Percentiles rank a stretch among this genome's conserved stretches.
phyloP scores from a whole-genome alignment of 2,329 filamentous ascomycete species.

The Epichloe typhina region DNA sequence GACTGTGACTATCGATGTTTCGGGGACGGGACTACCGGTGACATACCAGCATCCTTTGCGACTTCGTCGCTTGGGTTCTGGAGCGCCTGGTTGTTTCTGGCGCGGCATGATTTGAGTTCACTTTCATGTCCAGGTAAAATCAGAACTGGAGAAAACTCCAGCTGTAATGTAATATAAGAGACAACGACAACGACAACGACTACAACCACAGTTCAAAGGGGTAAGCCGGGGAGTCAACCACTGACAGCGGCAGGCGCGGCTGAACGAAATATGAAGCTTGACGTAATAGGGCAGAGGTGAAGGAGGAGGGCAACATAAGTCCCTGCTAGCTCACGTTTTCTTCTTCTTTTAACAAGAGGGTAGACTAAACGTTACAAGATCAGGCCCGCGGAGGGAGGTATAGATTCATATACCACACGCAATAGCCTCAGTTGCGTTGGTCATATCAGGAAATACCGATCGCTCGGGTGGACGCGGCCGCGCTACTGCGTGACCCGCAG shows the following conservation, averaged over 20 bases:
- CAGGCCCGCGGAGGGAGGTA: background rate
- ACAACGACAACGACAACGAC: background rate
- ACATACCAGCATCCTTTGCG: constrained; percentile 33
- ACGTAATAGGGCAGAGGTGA: background rate
- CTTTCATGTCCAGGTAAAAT: background rate
- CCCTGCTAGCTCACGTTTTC: background rate
- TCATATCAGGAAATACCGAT: constrained; percentile 3
- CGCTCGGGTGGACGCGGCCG: background rate
- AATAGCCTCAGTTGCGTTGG: constrained; percentile 2
- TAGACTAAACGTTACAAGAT: background rate
- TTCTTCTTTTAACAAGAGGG: background rate
- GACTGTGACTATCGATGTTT: background rate
- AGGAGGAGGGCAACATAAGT: background rate
- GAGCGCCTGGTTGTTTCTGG: constrained; percentile 27
- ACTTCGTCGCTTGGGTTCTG: constrained; percentile 31
- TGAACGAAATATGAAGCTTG: background rate
- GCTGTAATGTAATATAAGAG: background rate
- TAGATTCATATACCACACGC: constrained; percentile 3
- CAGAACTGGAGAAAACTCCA: no score
- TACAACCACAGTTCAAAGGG: background rate
- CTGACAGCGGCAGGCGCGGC: background rate
- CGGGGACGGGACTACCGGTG: background rate
- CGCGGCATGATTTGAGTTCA: constrained; percentile 23
- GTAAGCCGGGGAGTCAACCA: background rate
- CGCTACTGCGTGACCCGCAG: constrained; percentile 2